phyloP scores from a whole-genome alignment of 805 yeast species.

The Saccharomyces jurei region DNA sequence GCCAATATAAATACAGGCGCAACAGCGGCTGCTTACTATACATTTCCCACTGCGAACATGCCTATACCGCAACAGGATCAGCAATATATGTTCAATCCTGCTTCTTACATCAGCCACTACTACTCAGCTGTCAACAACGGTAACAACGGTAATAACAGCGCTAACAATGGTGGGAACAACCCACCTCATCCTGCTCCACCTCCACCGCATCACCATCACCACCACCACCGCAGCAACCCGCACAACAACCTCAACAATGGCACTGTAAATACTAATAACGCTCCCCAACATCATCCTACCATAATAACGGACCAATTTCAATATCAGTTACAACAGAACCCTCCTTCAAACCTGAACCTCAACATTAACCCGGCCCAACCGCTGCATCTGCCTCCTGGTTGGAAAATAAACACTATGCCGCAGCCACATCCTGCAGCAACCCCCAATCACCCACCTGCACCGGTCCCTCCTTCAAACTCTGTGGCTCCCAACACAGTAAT shows the following conservation, averaged over 20 bases:
- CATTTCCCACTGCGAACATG: constrained; percentile 1
- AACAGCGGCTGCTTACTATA: constrained; percentile 1
- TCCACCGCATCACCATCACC: background rate
- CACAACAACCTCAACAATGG: background rate
- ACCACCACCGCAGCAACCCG: background rate
- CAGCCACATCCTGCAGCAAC: background rate
- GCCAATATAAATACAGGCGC: constrained; percentile 1
- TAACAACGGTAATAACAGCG: background rate
- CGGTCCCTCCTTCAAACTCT: background rate
- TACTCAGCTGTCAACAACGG: background rate
- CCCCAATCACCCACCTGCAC: background rate
- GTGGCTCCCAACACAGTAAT: background rate
- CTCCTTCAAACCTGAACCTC: background rate
- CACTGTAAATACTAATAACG: background rate
- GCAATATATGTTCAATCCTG: constrained; percentile 1
- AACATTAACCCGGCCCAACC: background rate
- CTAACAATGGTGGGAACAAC: background rate
- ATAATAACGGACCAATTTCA: background rate
- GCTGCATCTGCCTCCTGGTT: background rate
- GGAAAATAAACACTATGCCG: background rate
- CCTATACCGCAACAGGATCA: constrained; percentile 3
- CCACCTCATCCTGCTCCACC: background rate
- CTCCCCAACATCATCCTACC: background rate
- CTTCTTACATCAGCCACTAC: background rate
- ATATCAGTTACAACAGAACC: background rate